Conservation (phyloP, 139 green algal species). For the Nannochloris sp. region DNA sequence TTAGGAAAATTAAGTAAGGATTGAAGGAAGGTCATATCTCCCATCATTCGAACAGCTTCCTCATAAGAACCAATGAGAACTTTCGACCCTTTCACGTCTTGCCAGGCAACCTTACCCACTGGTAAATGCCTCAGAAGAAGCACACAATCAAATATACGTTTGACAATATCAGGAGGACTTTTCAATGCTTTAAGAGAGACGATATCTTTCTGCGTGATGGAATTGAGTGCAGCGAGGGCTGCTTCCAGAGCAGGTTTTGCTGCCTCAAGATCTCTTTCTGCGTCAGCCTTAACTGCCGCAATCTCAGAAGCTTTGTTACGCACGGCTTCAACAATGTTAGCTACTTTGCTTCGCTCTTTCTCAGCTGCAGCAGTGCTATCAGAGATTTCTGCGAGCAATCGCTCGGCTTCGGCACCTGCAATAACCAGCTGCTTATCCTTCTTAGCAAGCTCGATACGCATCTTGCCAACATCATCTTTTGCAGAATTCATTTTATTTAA, state of each 20-base stretch:
- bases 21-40: conserved; percentile 80
- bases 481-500: conserved; percentile 90
- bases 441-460: conserved; percentile 81
- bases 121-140: conserved; percentile 62
- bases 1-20: conserved; percentile 90
- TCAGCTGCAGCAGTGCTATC: conserved; percentile 83
- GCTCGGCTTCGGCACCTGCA: conserved; percentile 71
- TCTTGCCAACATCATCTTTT: conserved; percentile 79
- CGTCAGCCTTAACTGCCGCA: conserved; percentile 67
- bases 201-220: conserved; percentile 88
- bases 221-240: conserved; percentile 80
- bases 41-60: conserved; percentile 88
- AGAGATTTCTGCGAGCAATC: conserved; percentile 83
- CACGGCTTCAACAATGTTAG: conserved; percentile 76
- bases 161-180: conserved; percentile 91
- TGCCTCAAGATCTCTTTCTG: conserved; percentile 78
- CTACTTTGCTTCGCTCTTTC: conserved; percentile 73
- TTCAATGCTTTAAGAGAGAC: conserved; percentile 83
- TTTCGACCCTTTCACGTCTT: conserved; percentile 74
- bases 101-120: conserved; percentile 60
- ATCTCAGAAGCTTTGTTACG: conserved; percentile 64
- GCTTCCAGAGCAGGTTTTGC: conserved; percentile 89
- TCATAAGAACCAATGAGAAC: conserved; percentile 78
- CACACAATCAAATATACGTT: conserved; percentile 94
- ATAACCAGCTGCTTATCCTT: conserved; percentile 83